Evolutionary conservation across 768 basidiomycete genomes (phyloP).

Genomic region (Sporobolomyces phaffii): DNA sequence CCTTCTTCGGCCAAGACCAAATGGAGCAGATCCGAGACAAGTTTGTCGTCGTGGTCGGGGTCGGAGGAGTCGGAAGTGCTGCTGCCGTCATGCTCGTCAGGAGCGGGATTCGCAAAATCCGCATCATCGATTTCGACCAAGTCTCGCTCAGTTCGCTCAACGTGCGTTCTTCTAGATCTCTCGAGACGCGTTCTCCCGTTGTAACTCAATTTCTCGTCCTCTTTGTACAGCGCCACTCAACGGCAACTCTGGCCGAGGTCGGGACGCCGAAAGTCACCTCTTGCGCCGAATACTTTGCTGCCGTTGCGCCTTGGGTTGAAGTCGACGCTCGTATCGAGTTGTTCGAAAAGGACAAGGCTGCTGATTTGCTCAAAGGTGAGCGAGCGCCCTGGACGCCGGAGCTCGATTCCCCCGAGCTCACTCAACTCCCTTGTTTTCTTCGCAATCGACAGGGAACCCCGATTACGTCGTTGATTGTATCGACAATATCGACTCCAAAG

Average conservation of each 20-base stretch:
- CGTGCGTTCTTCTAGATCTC: constrained; percentile 31
- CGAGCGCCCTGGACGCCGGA: too few relatives aligned
- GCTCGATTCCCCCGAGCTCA: too few relatives aligned
- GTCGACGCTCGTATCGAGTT: constrained; percentile 77
- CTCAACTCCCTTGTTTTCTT: too few relatives aligned
- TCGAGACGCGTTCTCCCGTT: not conserved
- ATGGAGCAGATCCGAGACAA: constrained; percentile 71
- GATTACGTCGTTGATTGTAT: constrained; percentile 99
- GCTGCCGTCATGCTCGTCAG: constrained; percentile 41
- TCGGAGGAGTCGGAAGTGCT: constrained; percentile 95
- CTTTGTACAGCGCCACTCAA: constrained; percentile 63
- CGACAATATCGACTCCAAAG: constrained; percentile 91
- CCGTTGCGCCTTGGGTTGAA: constrained; percentile 75
- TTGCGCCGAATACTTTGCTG: constrained; percentile 58
- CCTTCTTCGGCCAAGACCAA: constrained; percentile 83
- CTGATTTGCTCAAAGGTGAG: constrained; percentile 62
- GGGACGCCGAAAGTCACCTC: constrained; percentile 85
- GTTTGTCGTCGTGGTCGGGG: constrained; percentile 81
- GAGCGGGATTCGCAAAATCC: constrained; percentile 39
- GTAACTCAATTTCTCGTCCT: not conserved
- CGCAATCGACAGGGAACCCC: constrained; percentile 46
- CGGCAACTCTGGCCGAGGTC: constrained; percentile 79
- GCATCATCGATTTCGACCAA: constrained; percentile 73
- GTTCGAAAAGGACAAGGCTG: constrained; percentile 73
- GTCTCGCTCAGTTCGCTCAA: constrained; percentile 93